Evolutionary conservation across 306 rosid species (phyloP), one percentile per base, ranked within the genome.

Genomic region (Gastrolobium villosum): DNA sequence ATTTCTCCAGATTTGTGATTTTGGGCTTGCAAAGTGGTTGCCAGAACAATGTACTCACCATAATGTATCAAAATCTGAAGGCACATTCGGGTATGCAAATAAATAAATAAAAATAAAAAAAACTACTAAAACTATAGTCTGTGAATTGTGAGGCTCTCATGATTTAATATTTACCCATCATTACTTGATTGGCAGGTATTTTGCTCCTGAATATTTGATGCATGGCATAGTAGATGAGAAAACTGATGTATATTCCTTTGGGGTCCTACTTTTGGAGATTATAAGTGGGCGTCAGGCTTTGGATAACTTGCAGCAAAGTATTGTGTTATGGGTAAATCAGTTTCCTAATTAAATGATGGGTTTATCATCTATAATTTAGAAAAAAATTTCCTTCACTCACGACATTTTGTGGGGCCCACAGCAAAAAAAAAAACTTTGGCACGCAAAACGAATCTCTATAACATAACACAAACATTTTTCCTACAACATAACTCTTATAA

Each of bases 11-110:
- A 94, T 94, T 80, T 94, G 97, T 82, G 98, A 94, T 81, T 94
- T 94, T 72, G 98, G 98, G 53, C 94, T 94, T 50, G 93, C 98
- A 44, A 94, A 88, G 82, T 94, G 98, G 98, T 81, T 94, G 32
- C 97, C 96, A 4, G 78, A 87, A 44, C 88, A 87, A 10, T 86
- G 91, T 81, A 84, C 90, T 79, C 94, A 90, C 75, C 89, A 84
- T 68, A 82, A 65, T 28, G 91, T 87, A 44, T 70, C 90, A 43
- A 92, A 88, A 81, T 92, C 87, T 44, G 98, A 94, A 83, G 98
- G 98, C 84, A 94, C 98, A 53, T 87, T 90, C 34, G 97, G 97
- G 97, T 94, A 65, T 39, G 86, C 77, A 61, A 34, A 20, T 28
- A 36, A 26, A 75, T 11, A 5, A 2, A 9, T 15, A 5, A 26